phyloP scores from a whole-genome alignment of 2,329 filamentous ascomycete species.

The Cordyceps javanica region DNA sequence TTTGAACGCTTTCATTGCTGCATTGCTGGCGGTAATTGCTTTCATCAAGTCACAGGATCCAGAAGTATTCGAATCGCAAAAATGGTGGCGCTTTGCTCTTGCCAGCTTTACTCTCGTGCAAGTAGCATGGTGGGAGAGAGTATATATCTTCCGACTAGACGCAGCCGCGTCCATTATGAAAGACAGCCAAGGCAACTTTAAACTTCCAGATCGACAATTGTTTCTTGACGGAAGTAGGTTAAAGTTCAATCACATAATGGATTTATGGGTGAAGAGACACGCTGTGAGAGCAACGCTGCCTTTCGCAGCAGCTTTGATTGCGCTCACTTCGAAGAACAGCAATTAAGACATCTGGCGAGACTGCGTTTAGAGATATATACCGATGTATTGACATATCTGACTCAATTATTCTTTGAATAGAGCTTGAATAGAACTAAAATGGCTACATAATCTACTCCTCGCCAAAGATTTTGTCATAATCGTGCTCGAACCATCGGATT shows the following conservation, averaged over 20 bases:
- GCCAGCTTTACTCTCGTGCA: not conserved
- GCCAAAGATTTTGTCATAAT: constrained; percentile 50
- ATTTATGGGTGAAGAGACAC: not conserved
- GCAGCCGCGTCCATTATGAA: not conserved
- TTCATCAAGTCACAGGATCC: not conserved
- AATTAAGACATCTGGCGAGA: not conserved
- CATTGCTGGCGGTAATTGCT: not conserved
- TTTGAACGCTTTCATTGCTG: not conserved
- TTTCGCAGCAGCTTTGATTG: not conserved
- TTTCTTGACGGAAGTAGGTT: not conserved
- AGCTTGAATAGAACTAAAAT: no score
- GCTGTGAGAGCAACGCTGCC: not conserved
- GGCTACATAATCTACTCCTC: not conserved
- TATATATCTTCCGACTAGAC: not conserved
- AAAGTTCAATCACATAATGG: not conserved
- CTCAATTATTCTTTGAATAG: not conserved
- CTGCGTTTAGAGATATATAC: not conserved
- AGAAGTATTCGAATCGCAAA: not conserved
- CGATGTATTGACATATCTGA: not conserved
- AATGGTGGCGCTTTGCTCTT: not conserved
- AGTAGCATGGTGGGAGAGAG: not conserved
- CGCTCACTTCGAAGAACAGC: not conserved
- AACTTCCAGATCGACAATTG: not conserved
- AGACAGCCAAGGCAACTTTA: not conserved
- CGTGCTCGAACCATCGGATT: constrained; percentile 52